These are phyloP conservation scores for Capronia coronata DNA, from an alignment of 2,329 filamentous ascomycete genomes.

Conservation along the genomic window DNA sequence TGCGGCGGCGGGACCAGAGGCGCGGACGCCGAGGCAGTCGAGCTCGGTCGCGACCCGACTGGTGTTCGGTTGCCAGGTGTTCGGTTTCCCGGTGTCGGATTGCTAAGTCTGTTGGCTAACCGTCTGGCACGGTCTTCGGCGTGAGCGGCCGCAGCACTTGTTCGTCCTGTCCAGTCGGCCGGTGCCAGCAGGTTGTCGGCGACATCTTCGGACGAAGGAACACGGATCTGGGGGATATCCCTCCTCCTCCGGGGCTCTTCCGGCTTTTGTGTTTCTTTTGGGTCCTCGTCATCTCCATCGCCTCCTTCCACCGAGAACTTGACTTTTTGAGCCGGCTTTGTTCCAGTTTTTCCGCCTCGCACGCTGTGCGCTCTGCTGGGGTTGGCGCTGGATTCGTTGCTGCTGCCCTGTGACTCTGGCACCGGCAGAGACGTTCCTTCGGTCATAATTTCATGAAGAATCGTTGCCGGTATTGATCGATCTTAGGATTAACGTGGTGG, in stretches of 20 bases:
- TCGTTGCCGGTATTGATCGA: not conserved
- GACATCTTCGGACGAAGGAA: conserved; percentile 16
- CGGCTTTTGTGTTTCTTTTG: not conserved
- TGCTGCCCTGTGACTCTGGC: conserved; percentile 6
- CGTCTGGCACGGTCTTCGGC: conserved; percentile 20
- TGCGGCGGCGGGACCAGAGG: conserved; percentile 4
- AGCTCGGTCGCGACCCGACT: not conserved
- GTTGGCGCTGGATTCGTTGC: conserved; percentile 10
- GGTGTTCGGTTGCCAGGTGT: not conserved
- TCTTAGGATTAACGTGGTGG: not conserved
- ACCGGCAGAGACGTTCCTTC: not conserved
- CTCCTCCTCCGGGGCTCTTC: not conserved
- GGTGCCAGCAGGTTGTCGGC: conserved; percentile 13
- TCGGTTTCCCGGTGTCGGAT: not conserved
- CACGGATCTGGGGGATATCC: conserved; percentile 15
- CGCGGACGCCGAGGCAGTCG: not conserved
- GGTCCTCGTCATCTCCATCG: conserved; percentile 1
- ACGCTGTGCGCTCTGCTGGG: conserved; percentile 4
- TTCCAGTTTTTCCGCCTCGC: not conserved
- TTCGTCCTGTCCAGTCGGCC: conserved; percentile 13
- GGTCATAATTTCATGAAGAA: conserved; percentile 8
- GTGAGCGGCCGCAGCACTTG: conserved; percentile 19
- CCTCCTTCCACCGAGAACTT: conserved; percentile 13
- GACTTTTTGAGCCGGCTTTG: conserved; percentile 15
- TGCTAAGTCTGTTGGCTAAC: conserved; percentile 17